Conservation (phyloP, 2,329 filamentous ascomycete species). For the Fusarium nurragi region DNA sequence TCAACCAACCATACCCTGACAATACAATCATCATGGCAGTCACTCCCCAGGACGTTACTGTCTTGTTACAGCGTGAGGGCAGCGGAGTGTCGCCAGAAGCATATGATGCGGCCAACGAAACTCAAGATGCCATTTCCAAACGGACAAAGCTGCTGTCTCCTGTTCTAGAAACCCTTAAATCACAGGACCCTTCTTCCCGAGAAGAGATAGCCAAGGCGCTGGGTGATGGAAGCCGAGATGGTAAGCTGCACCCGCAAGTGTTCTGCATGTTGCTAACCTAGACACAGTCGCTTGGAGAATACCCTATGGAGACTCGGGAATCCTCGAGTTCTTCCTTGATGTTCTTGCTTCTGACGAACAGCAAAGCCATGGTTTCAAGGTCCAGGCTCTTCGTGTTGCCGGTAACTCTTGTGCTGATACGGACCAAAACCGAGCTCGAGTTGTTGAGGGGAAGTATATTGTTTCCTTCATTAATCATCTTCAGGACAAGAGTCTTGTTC, state of each 20-base stretch:
- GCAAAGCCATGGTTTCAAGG: constrained; percentile 55
- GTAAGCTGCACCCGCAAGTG: constrained; percentile 49
- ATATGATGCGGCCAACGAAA: constrained; percentile 43
- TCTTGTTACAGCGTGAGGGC: constrained; percentile 49
- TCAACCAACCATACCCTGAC: background rate
- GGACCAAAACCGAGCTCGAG: constrained; percentile 67
- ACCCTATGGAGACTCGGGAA: constrained; percentile 66
- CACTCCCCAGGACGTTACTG: constrained; percentile 52
- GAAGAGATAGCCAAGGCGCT: constrained; percentile 61
- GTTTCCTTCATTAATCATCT: constrained; percentile 60
- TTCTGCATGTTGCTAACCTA: background rate
- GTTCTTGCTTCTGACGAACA: constrained; percentile 52
- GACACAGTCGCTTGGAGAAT: constrained; percentile 63
- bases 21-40: constrained; percentile 31
- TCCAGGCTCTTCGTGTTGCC: constrained; percentile 66
- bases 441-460: constrained; percentile 61
- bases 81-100: constrained; percentile 42
- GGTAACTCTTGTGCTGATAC: constrained; percentile 72
- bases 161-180: constrained; percentile 53
- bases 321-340: constrained; percentile 65
- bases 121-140: constrained; percentile 32
- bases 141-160: constrained; percentile 49
- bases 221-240: constrained; percentile 64
- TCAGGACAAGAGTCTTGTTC: constrained; percentile 57
- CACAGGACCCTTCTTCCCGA: constrained; percentile 51